These are phyloP conservation scores for Suillus lakei DNA, from an alignment of 768 basidiomycete genomes.

Conservation along the genomic window DNA sequence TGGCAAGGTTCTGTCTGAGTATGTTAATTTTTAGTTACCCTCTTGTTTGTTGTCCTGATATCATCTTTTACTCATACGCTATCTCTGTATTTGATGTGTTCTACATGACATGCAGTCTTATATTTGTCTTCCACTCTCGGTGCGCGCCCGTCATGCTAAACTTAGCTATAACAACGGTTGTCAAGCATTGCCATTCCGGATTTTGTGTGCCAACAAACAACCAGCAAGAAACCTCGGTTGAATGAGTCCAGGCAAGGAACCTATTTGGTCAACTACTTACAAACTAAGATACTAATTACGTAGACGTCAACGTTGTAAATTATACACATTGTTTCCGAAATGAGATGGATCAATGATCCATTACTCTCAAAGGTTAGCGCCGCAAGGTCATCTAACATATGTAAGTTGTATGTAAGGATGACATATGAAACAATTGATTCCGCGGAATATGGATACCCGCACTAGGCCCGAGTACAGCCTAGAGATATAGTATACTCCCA, in stretches of 20 bases:
- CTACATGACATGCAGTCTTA: background rate
- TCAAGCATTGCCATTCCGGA: background rate
- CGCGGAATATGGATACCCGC: background rate
- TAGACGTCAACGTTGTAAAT: background rate
- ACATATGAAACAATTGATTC: too few species aligned
- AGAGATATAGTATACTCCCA: background rate
- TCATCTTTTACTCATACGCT: slow-evolving; percentile 7
- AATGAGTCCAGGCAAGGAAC: background rate
- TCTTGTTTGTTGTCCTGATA: slow-evolving; percentile 2
- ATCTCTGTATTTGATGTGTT: slow-evolving; percentile 1
- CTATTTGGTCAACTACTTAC: background rate
- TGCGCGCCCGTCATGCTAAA: background rate
- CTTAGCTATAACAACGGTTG: background rate
- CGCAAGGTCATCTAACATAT: too few species aligned
- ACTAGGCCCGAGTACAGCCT: background rate
- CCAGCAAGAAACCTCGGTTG: background rate
- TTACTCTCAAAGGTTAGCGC: too few species aligned
- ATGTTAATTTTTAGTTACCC: slow-evolving; percentile 13
- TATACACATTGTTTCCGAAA: too few species aligned
- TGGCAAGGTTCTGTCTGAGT: slow-evolving; percentile 1
- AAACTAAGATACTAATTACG: background rate
- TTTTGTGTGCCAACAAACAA: background rate
- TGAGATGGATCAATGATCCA: too few species aligned
- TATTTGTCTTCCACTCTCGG: background rate
- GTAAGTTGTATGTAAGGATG: too few species aligned